These are phyloP conservation scores for Fomitopsis palustris DNA, from an alignment of 1,284 basidiomycete genomes.

Conservation along the genomic window DNA sequence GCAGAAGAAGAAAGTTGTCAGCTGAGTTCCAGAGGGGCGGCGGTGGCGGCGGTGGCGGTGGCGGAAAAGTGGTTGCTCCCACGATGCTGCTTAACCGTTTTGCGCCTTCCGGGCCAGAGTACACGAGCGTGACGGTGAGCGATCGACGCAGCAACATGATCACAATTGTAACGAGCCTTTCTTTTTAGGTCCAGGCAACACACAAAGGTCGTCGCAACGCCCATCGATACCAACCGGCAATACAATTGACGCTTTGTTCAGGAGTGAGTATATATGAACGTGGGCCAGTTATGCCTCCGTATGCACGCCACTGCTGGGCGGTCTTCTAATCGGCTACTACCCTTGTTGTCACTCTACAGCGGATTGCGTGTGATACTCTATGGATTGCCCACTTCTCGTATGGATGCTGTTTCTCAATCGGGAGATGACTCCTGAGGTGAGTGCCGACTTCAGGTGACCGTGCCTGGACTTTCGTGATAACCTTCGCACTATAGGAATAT, in stretches of 20 bases:
- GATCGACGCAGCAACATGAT: too few species aligned
- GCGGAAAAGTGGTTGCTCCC: too few species aligned
- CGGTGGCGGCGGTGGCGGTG: too few species aligned
- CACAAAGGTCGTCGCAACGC: too few species aligned
- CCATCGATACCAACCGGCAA: too few species aligned
- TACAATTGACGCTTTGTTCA: not conserved
- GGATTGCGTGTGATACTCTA: slow-evolving; percentile 6
- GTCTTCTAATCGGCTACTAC: not conserved
- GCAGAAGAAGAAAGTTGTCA: too few species aligned
- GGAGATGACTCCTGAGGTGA: slow-evolving; percentile 62
- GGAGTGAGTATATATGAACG: not conserved
- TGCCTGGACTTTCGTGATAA: slow-evolving; percentile 1
- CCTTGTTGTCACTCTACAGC: not conserved
- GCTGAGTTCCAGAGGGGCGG: too few species aligned
- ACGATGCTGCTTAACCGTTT: too few species aligned
- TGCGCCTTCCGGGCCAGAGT: too few species aligned
- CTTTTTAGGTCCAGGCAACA: too few species aligned
- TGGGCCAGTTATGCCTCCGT: not conserved
- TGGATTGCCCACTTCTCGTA: slow-evolving; percentile 66
- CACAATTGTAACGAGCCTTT: too few species aligned
- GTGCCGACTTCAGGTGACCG: slow-evolving; percentile 17
- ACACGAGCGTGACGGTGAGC: too few species aligned
- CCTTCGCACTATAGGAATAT: slow-evolving; percentile 51
- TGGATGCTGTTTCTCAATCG: slow-evolving; percentile 77
- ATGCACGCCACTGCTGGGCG: not conserved